Conservation (phyloP, 2,329 filamentous ascomycete genomes). For the Trichoderma sp. region DNA sequence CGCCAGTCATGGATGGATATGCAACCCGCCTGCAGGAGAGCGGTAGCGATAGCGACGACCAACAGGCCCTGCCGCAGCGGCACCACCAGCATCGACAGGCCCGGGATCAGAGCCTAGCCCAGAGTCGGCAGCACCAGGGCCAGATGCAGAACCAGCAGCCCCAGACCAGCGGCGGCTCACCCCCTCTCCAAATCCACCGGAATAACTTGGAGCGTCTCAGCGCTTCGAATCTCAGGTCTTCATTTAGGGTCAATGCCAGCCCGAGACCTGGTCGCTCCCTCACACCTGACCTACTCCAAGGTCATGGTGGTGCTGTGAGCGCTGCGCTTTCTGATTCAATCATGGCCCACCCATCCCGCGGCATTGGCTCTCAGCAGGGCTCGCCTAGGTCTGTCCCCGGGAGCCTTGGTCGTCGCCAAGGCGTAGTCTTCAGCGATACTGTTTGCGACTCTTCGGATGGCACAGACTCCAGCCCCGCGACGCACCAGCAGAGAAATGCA, state of each 20-base stretch:
- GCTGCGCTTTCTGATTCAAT: slow-evolving; percentile 32
- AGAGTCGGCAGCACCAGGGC: slow-evolving; percentile 29
- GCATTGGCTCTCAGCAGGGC: slow-evolving; percentile 39
- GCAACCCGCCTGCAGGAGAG: slow-evolving; percentile 42
- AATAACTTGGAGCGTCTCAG: slow-evolving; percentile 44
- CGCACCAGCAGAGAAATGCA: slow-evolving; percentile 42
- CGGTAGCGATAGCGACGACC: slow-evolving; percentile 42
- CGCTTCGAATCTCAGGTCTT: slow-evolving; percentile 42
- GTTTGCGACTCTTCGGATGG: slow-evolving; percentile 57
- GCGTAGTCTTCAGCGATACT: slow-evolving; percentile 63
- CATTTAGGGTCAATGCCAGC: slow-evolving; percentile 40
- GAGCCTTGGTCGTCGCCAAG: slow-evolving; percentile 55
- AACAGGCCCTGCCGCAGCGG: slow-evolving; percentile 42
- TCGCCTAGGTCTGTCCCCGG: slow-evolving; percentile 41
- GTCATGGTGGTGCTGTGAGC: slow-evolving; percentile 36
- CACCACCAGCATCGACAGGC: slow-evolving; percentile 37
- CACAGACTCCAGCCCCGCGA: slow-evolving; percentile 33
- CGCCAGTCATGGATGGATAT: slow-evolving; percentile 51
- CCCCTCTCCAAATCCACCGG: slow-evolving; percentile 38
- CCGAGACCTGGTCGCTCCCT: slow-evolving; percentile 61
- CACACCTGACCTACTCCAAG: slow-evolving; percentile 62
- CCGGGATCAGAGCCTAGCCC: slow-evolving; percentile 32
- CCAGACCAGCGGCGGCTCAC: slow-evolving; percentile 21
- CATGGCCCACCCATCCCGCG: slow-evolving; percentile 35
- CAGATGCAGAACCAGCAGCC: slow-evolving; percentile 25